These are phyloP conservation scores for Ichthyophonus hoferi DNA, from an alignment of 208 protist genomes.

Conservation along the genomic window DNA sequence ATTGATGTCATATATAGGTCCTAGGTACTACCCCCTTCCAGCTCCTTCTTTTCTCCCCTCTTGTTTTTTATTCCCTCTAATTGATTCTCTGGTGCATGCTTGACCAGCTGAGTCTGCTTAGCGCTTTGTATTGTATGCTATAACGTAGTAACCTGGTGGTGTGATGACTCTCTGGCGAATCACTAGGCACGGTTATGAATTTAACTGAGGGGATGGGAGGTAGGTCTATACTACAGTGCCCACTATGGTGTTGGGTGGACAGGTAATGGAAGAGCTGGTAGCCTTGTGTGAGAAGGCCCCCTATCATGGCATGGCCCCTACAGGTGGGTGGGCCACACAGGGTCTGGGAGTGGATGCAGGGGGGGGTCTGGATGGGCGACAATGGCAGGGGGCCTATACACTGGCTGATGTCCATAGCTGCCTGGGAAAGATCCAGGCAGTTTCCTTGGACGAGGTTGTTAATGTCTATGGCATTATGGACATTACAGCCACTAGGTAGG, in stretches of 20 bases:
- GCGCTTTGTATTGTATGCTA: no score
- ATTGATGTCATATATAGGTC: no score
- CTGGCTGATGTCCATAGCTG: background rate
- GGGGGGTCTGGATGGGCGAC: background rate
- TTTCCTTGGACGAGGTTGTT: background rate
- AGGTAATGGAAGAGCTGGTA: background rate
- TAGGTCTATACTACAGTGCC: background rate
- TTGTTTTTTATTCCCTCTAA: no score
- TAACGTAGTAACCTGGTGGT: no score
- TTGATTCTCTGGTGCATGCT: no score
- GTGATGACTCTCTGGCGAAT: no score
- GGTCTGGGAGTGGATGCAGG: background rate
- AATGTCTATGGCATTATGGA: background rate
- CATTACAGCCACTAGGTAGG: background rate
- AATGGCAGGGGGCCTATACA: background rate
- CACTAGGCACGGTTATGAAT: no score
- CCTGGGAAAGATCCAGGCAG: background rate
- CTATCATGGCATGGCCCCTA: background rate
- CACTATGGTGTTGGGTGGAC: background rate
- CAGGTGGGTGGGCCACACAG: background rate
- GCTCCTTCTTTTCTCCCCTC: no score
- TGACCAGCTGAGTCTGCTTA: no score
- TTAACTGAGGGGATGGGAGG: no score
- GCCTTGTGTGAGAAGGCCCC: background rate
- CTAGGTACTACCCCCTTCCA: no score